A percentile compares a stretch with the other conserved stretches of the same genome.
Conservation (phyloP, 2,329 filamentous ascomycete species). For the Fusarium circinatum region DNA sequence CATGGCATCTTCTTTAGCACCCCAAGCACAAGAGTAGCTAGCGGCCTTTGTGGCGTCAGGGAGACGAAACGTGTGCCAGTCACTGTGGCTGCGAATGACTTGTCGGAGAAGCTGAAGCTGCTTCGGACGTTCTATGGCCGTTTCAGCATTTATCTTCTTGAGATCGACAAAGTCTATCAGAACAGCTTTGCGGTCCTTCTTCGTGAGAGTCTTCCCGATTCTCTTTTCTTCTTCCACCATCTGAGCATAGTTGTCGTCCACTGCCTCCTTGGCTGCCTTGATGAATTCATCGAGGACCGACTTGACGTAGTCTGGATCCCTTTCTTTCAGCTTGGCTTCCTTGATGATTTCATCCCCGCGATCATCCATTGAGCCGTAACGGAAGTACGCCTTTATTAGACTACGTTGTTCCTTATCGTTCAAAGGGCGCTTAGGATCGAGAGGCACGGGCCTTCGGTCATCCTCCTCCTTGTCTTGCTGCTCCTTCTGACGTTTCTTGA, state of each 20-base stretch:
- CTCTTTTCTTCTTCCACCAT: constrained; percentile 85
- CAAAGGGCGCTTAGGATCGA: constrained; percentile 89
- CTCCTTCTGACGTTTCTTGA: constrained; percentile 74
- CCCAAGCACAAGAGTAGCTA: constrained; percentile 92
- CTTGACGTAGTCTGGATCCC: constrained; percentile 83
- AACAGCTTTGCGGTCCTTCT: constrained; percentile 98
- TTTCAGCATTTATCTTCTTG: constrained; percentile 95
- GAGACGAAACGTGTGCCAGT: constrained; percentile 84
- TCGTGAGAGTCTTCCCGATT: constrained; percentile 83
- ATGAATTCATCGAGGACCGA: constrained; percentile 81
- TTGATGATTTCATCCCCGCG: constrained; percentile 86
- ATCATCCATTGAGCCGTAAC: constrained; percentile 90
- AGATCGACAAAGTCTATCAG: constrained; percentile 94
- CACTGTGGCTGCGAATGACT: constrained; percentile 71
- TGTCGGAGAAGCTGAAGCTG: constrained; percentile 88
- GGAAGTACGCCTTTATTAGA: constrained; percentile 88
- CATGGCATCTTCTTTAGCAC: constrained; percentile 95
- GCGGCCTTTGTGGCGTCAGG: constrained; percentile 92
- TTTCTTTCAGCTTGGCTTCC: constrained; percentile 84
- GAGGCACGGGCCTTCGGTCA: constrained; percentile 76
- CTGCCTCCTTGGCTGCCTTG: constrained; percentile 63
- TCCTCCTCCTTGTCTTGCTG: constrained; percentile 73
- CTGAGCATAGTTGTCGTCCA: constrained; percentile 74
- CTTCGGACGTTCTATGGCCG: constrained; percentile 87
- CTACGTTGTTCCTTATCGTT: constrained; percentile 94